Base-by-base conservation (phyloP, 2,329 filamentous ascomycete species). In the Colletotrichum nymphaeae region DNA sequence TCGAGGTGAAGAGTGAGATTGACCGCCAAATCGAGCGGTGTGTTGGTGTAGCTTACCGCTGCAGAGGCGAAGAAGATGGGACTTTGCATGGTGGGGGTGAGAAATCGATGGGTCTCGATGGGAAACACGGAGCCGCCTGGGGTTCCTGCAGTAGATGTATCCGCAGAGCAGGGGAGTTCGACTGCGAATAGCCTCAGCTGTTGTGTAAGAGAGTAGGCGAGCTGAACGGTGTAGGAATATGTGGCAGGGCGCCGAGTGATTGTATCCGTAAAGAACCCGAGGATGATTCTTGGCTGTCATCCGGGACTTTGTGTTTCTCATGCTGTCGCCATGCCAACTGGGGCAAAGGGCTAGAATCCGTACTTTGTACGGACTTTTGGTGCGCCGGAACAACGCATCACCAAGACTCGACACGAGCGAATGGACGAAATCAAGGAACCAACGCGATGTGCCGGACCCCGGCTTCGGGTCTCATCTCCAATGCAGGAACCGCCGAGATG, bases 261-360 rank as follows among this genome's bases (percentile, higher is more conserved):
- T 55, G 24, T 6, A 37, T 26, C 62, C 62, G 46, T 22, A 52
- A 24, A 59, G 56, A 55, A 56, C 26, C 35, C 67, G 58, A 62
- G 56, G 46, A 24, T 24, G 46, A 6, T 6, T 62, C 67, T 73
- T 65, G 67, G 71, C 62, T 52, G 60, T 42, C 49, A 32, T 62
- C 28, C 26, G 63, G 55, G 60, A 65, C 56, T 28, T 49, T 46
- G 55, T 30, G 24, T 52, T 60, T 60, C 64, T 60, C 57, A 71
- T 70, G 71, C 71, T 49, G 71, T 73, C 71, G 60, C 71, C 67
- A 63, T 65, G 67, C 55, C 71, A 73, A 71, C 71, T 64, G 28
- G 60, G 66, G 53, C 58, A 55, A 63, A 72, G 32, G 46, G 59
- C 52, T 68, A 68, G 59, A 28, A 59, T 62, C 22, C 28, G 42